Evolutionary conservation across 2,329 filamentous ascomycete species (phyloP), one percentile per base, ranked within the genome.

Genomic region (Lachnellula willkommii): DNA sequence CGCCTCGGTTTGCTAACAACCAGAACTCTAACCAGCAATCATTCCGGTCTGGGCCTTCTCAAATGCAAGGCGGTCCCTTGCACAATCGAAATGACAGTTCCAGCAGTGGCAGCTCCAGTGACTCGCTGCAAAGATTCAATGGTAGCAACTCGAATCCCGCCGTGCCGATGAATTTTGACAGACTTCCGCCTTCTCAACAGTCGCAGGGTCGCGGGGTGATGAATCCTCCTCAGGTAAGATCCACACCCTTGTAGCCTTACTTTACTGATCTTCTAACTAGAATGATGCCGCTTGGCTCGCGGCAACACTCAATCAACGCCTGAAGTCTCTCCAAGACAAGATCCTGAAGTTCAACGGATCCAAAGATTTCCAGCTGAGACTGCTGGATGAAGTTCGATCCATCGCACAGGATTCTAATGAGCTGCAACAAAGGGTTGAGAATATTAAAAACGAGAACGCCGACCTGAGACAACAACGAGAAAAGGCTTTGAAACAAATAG

Each of bases 321-420:
- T 60, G 7, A 11, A 9, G 2, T 26, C 47, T 5, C 32, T 59
- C 5, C 36, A 58, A 28, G 9, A 35, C 5, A 54, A 24, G 2
- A 52, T 60, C 52, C 4, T 47, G 26, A 43, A 37, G 55, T n/a
- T 24, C 57, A 12, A 26, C n/a, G 11, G 46, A 47, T 24, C 53
- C 14, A 52, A 56, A 51, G 36, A 52, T 12, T 32, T 12, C 20
- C n/a, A 24, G 24, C 12, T 35, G 14, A 14, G 15, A 9, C 4
- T 59, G 9, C 35, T 45, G 11, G 17, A 50, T 7, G 46, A 56
- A 14, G 22, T 53, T 8, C 53, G 46, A 12, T 7, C 12, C 2
- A 54, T 60, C n/a, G 43, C 36, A n/a, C 50, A 54, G n/a, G 32
- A 56, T 3, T 53, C 36, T 47, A 53, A 52, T 4, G 36, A 48